These are phyloP conservation scores for Tuber magnatum DNA, from an alignment of 495 filamentous ascomycete species.

Conservation along the genomic window DNA sequence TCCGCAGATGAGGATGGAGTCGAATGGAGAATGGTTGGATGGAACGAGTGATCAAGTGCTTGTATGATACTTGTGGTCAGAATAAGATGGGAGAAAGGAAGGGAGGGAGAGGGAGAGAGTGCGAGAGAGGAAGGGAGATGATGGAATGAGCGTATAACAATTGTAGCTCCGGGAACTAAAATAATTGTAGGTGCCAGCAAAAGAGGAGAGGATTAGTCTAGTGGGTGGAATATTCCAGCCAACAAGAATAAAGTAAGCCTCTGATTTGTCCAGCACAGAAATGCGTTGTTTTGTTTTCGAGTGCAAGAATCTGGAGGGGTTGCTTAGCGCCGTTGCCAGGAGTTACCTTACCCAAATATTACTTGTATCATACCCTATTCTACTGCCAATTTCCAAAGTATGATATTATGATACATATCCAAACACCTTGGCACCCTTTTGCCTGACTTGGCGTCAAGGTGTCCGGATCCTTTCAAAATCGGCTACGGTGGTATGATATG, in stretches of 20 bases:
- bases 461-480: no score
- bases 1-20: slow-evolving; percentile 1
- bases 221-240: slow-evolving; percentile 2
- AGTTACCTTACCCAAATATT: slow-evolving; percentile 18
- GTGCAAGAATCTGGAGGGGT: background rate
- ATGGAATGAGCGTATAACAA: background rate
- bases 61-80: slow-evolving; percentile 4
- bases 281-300: slow-evolving; percentile 29
- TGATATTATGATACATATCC: no score
- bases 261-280: slow-evolving; percentile 35
- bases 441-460: no score
- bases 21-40: slow-evolving; percentile 11
- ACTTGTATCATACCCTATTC: no score
- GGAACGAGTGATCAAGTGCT: slow-evolving; percentile 3
- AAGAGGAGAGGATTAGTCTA: background rate
- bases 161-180: slow-evolving; percentile 1
- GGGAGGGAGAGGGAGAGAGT: background rate
- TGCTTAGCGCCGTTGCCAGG: slow-evolving; percentile 21
- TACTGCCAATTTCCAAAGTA: no score
- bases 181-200: background rate
- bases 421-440: no score
- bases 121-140: background rate
- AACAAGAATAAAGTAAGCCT: slow-evolving; percentile 8
- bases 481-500: background rate
- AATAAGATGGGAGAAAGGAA: slow-evolving; percentile 11